Percentiles rank a stretch among this genome's conserved stretches.
phyloP scores from a whole-genome alignment of 73 alveolate species.

The Symbiodinium natans region DNA sequence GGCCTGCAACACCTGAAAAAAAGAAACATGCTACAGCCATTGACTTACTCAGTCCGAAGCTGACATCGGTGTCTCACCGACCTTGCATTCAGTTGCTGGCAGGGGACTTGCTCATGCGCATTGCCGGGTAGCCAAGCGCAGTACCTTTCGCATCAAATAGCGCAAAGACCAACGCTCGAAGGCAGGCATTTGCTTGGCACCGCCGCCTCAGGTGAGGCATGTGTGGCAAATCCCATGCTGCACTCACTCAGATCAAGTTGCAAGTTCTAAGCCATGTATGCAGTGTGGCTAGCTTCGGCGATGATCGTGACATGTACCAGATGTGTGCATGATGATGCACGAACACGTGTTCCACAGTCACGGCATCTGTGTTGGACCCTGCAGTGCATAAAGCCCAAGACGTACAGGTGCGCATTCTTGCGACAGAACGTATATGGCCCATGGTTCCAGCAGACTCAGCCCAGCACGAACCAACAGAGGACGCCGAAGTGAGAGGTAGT shows the following conservation, averaged over 20 bases:
- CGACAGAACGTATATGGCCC: too few relatives aligned
- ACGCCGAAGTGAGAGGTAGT: slow-evolving; percentile 19
- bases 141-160: slow-evolving; percentile 23
- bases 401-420: not conserved
- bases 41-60: not conserved
- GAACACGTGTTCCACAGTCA: too few relatives aligned
- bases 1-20: not conserved
- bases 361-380: not conserved
- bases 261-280: too few relatives aligned
- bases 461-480: slow-evolving; percentile 8
- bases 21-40: not conserved
- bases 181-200: slow-evolving; percentile 43
- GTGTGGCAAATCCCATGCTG: not conserved
- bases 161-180: slow-evolving; percentile 55
- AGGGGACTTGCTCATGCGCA: too few relatives aligned
- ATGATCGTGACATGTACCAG: too few relatives aligned
- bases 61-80: slow-evolving; percentile 56
- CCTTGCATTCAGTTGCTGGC: not conserved
- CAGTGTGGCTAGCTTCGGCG: too few relatives aligned
- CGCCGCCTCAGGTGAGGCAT: not conserved
- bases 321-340: too few relatives aligned
- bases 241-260: too few relatives aligned
- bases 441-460: not conserved
- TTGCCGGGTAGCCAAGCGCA: too few relatives aligned
- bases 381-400: not conserved